These are phyloP conservation scores for Hypseocharis bilobata DNA, from an alignment of 441 rosid species.

Conservation along the genomic window DNA sequence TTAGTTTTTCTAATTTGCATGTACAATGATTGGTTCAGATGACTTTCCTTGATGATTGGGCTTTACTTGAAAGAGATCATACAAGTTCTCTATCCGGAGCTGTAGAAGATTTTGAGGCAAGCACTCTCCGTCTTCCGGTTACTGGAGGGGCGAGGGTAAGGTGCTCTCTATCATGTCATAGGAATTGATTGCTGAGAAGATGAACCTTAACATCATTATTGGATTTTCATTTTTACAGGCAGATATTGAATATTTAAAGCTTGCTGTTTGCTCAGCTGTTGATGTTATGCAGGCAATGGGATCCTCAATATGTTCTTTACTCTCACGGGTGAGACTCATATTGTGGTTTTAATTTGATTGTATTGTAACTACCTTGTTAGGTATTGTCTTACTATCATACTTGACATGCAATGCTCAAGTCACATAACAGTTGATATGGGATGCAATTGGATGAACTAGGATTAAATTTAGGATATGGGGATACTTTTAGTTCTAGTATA, in stretches of 20 bases:
- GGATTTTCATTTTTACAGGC: conserved; percentile 39
- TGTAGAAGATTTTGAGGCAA: conserved; percentile 74
- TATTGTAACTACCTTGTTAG: not conserved
- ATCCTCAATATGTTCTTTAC: conserved; percentile 58
- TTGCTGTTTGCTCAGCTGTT: conserved; percentile 74
- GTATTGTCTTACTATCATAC: too few species aligned
- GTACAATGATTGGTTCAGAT: conserved; percentile 41
- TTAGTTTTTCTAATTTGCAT: conserved; percentile 30
- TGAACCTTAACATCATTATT: conserved; percentile 23
- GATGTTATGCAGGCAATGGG: conserved; percentile 86
- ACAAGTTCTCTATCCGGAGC: conserved; percentile 63
- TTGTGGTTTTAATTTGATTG: not conserved
- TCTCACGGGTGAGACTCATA: conserved; percentile 49
- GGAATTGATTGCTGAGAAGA: conserved; percentile 17
- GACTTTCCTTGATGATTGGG: conserved; percentile 74
- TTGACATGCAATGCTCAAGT: too few species aligned
- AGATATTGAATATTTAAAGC: conserved; percentile 60
- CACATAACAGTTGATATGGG: not conserved
- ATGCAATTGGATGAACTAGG: not conserved
- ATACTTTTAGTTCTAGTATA: too few species aligned
- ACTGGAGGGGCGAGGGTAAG: conserved; percentile 78
- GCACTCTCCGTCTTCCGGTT: conserved; percentile 81
- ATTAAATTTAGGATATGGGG: not conserved
- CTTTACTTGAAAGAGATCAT: conserved; percentile 68
- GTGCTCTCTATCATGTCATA: conserved; percentile 11